These are phyloP conservation scores for Hypocreales sp. DNA, from an alignment of 2,329 filamentous ascomycete species.

Conservation along the genomic window DNA sequence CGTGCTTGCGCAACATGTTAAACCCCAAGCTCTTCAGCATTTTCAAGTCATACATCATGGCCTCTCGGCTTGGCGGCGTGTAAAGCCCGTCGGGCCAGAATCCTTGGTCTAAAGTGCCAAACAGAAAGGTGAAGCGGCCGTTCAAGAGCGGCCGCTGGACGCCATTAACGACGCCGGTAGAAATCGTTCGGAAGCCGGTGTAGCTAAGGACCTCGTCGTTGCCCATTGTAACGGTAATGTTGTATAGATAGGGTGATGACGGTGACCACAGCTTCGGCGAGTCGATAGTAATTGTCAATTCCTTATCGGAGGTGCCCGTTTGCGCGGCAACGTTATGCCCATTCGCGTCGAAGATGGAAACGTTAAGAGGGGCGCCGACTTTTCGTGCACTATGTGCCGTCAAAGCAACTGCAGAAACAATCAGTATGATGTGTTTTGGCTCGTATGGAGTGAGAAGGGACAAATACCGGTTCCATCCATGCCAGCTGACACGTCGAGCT, in stretches of 20 bases:
- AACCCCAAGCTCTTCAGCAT: conserved; percentile 50
- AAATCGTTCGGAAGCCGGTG: conserved; percentile 52
- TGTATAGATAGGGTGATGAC: conserved; percentile 45
- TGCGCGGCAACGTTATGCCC: conserved; percentile 26
- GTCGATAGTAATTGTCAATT: conserved; percentile 38
- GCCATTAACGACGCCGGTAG: conserved; percentile 37
- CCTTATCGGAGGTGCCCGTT: conserved; percentile 26
- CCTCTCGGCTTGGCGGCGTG: conserved; percentile 47
- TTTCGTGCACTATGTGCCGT: conserved; percentile 32
- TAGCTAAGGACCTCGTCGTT: conserved; percentile 45
- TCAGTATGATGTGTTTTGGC: too few relatives aligned
- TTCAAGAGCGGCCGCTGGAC: conserved; percentile 49
- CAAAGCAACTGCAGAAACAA: conserved; percentile 37
- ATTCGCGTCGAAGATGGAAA: conserved; percentile 19
- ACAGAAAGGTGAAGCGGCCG: conserved; percentile 51
- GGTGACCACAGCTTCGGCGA: conserved; percentile 50
- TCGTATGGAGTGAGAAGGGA: too few relatives aligned
- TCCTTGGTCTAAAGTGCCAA: conserved; percentile 56
- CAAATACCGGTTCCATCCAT: conserved; percentile 37
- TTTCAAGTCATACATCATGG: conserved; percentile 51
- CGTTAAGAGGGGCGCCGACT: conserved; percentile 16
- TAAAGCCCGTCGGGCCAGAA: conserved; percentile 59
- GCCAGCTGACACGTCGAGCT: conserved; percentile 42
- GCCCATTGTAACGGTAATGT: conserved; percentile 37
- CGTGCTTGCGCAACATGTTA: conserved; percentile 58